Evolutionary conservation across 495 filamentous ascomycete genomes (phyloP), one percentile per base, ranked within the genome.

Genomic region (Chaetomium cochliodes): DNA sequence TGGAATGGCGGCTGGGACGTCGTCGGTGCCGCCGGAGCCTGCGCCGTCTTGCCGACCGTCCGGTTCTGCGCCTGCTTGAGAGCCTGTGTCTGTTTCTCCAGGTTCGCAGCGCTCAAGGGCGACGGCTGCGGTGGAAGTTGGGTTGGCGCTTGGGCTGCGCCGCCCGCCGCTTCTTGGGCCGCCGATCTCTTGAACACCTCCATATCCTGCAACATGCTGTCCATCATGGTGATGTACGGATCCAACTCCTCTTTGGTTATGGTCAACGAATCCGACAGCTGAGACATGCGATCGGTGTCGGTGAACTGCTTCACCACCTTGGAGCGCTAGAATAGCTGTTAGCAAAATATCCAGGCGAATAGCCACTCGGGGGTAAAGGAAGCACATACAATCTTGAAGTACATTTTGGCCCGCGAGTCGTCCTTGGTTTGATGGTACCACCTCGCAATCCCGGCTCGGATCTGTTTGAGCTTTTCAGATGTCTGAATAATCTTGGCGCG

Each of bases 1-100:
- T 82, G 82, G 71, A 90, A 90, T 0, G 88, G 85, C 44, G 87
- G 81, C 49, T 89, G 84, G 0, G 86, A 73, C 0, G 85, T 80
- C 0, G 84, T 90, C n/a, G 89, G 87, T 6, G 88, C 85, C 58
- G 86, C 80, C 0, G 80, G 80, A 15, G 89, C 82, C 18, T 83
- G 78, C 41, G 72, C 80, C 28, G 66, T 72, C 63, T 74, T 77
- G 58, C 75, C 77, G 25, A 63, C 68, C 1, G 70, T 71, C 62
- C 80, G 76, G 58, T 82, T 80, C 63, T 83, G 80, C 64, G 75
- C 73, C 54, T 81, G 77, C 65, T 81, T 85, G 37, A 79, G 67
- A 23, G 77, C 79, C 62, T 83, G 80, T 25, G 88, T 82, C 67
- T 85, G 87, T 60, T 89, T 87, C 64, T 90, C 84, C 18, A 92